Conservation (phyloP, 306 rosid species). For the Dalbergia cochinchinensis region DNA sequence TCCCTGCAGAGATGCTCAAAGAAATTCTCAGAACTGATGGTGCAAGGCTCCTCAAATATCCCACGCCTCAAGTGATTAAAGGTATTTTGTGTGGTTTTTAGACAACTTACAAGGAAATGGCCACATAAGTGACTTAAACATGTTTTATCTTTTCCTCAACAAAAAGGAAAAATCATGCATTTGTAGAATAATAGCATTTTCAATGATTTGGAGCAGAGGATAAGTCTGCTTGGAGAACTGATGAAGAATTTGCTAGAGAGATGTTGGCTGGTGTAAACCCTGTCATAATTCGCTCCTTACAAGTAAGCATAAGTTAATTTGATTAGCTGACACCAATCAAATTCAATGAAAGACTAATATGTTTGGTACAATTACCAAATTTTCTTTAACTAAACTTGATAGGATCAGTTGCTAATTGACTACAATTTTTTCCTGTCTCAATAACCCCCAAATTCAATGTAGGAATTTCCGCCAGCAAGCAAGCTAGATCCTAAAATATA, state of each 20-base stretch:
- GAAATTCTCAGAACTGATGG: conserved; percentile 77
- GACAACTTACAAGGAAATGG: background rate
- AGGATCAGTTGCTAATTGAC: background rate
- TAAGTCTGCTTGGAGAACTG: conserved; percentile 81
- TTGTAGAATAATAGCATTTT: conserved; percentile 22
- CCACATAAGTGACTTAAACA: background rate
- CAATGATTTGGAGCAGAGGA: conserved; percentile 65
- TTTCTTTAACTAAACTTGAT: conserved; percentile 2
- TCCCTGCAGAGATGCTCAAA: conserved; percentile 70
- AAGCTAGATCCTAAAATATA: conserved; percentile 62
- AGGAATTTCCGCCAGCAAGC: conserved; percentile 84
- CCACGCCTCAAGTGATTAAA: conserved; percentile 81
- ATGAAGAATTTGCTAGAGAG: conserved; percentile 90
- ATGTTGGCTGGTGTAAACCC: conserved; percentile 92
- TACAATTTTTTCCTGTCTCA: background rate
- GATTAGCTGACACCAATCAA: background rate
- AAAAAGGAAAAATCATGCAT: background rate
- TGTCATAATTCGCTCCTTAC: conserved; percentile 62
- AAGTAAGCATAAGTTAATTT: conserved; percentile 56
- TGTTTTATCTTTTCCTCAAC: background rate
- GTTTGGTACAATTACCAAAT: background rate
- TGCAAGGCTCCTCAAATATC: conserved; percentile 64
- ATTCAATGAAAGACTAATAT: background rate
- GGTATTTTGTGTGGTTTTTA: conserved; percentile 52
- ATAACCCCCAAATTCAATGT: conserved; percentile 40